These are phyloP conservation scores for Pseudocercospora ulei DNA, from an alignment of 2,329 filamentous ascomycete genomes.

Conservation along the genomic window DNA sequence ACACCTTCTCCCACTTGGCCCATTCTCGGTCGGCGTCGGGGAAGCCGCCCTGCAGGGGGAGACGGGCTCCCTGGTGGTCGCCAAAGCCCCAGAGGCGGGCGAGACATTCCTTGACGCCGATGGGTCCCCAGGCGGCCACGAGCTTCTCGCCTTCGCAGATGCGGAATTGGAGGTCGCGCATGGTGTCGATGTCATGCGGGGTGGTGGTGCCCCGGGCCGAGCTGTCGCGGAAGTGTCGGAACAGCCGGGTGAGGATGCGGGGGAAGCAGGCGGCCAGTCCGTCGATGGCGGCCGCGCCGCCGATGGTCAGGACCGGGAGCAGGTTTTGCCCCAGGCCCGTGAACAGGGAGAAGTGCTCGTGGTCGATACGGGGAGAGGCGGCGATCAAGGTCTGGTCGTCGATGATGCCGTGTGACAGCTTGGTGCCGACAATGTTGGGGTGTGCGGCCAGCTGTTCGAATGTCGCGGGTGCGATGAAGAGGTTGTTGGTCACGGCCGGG, in stretches of 20 bases:
- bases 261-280: conserved; percentile 58
- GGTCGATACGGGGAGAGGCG: conserved; percentile 51
- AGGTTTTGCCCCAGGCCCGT: conserved; percentile 58
- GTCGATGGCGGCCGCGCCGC: conserved; percentile 57
- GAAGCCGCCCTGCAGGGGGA: conserved; percentile 52
- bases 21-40: conserved; percentile 50
- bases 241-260: conserved; percentile 51
- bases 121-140: conserved; percentile 50
- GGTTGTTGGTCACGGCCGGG: conserved; percentile 57
- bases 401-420: conserved; percentile 58
- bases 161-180: conserved; percentile 50
- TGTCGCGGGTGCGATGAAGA: conserved; percentile 50
- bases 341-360: conserved; percentile 51
- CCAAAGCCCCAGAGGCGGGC: conserved; percentile 52
- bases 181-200: conserved; percentile 41
- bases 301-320: conserved; percentile 52
- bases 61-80: conserved; percentile 49
- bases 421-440: conserved; percentile 59
- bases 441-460: conserved; percentile 52
- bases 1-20: conserved; percentile 44
- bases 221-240: conserved; percentile 41
- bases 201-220: conserved; percentile 35
- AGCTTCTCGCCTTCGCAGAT: conserved; percentile 54
- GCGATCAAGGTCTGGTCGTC: conserved; percentile 55
- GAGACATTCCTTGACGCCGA: conserved; percentile 57